These are phyloP conservation scores for Ophiosphaerella korrae DNA, from an alignment of 2,329 filamentous ascomycete species.

Conservation along the genomic window DNA sequence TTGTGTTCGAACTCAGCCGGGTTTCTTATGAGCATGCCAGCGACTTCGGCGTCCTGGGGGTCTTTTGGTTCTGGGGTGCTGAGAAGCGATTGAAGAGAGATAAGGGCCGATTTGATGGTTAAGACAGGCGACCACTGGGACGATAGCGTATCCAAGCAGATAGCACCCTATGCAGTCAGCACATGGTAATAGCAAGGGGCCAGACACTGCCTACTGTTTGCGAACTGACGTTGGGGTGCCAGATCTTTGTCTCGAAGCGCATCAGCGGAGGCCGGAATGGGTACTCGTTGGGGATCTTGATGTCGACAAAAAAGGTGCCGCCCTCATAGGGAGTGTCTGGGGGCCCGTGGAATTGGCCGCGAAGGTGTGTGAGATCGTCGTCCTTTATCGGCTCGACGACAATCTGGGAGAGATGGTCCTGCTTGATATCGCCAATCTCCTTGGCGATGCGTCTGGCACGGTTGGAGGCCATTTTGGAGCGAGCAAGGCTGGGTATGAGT, in stretches of 20 bases:
- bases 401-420: slow-evolving; percentile 79
- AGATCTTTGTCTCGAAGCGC: slow-evolving; percentile 90
- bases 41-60: slow-evolving; percentile 94
- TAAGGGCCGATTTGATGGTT: slow-evolving; percentile 92
- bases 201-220: slow-evolving; percentile 74
- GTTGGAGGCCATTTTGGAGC: slow-evolving; percentile 42
- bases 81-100: slow-evolving; percentile 91
- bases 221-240: slow-evolving; percentile 96
- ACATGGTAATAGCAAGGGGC: background rate
- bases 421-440: slow-evolving; percentile 75
- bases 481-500: background rate
- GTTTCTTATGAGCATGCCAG: slow-evolving; percentile 81
- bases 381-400: slow-evolving; percentile 67
- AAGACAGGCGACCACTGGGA: slow-evolving; percentile 93
- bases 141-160: slow-evolving; percentile 91
- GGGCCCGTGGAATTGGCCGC: slow-evolving; percentile 81
- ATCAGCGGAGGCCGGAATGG: slow-evolving; percentile 92
- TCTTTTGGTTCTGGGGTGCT: slow-evolving; percentile 94
- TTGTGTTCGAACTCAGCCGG: slow-evolving; percentile 79
- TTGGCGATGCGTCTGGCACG: slow-evolving; percentile 69
- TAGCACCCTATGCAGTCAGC: slow-evolving; percentile 74
- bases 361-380: slow-evolving; percentile 78
- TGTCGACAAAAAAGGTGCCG: slow-evolving; percentile 80
- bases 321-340: slow-evolving; percentile 94
- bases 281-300: slow-evolving; percentile 85